Base-by-base conservation (phyloP, 2,329 filamentous ascomycete species). In the Beauveria australis region DNA sequence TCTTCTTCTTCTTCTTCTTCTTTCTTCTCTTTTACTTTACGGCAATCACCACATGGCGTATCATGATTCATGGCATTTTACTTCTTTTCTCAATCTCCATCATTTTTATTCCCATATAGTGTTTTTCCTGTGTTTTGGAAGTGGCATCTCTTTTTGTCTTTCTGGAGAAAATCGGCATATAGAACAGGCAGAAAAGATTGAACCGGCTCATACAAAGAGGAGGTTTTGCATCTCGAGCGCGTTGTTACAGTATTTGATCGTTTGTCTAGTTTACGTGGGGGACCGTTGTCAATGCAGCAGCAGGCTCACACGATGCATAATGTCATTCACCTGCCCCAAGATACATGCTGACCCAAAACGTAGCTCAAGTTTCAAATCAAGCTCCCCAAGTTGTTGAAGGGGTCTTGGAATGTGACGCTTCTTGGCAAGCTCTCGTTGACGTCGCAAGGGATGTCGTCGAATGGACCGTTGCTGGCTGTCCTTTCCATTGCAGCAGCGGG, bases 61-160 rank as follows among this genome's bases (percentile, higher is more conserved):
- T 62, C 19, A 63, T 52, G 53, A 59, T 62, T 66, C 61, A 60
- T 54, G 54, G 61, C 47, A 60, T 53, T 30, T 48, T 37, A 56
- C 51, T 53, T 48, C 30, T 33, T 64, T 65, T 41, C 51, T 63
- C 18, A 60, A 57, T 48, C 62, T 54, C 53, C 62, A 40, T 16
- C 28, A 49, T 55, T 41, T 55, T 49, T 58, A 58, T 58, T 58
- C 55, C 55, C 55, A 58, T 51, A 40, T 51, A 51, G 16, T 61
- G 22, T 55, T 33, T 54, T 60, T 18, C 14, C 16, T 33, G 2
- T 33, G 26, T 43, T 51, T 59, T 40, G 24, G 14, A 53, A 33
- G 19, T 46, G 24, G 24, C 53, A n/a, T 24, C 22, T 52, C 30
- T 53, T 33, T 18, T 43, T 33, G 22, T 59, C 47, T 43, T 59